Evolutionary conservation across 2,329 filamentous ascomycete genomes (phyloP).

Genomic region (Microcyclospora tardicrescens): DNA sequence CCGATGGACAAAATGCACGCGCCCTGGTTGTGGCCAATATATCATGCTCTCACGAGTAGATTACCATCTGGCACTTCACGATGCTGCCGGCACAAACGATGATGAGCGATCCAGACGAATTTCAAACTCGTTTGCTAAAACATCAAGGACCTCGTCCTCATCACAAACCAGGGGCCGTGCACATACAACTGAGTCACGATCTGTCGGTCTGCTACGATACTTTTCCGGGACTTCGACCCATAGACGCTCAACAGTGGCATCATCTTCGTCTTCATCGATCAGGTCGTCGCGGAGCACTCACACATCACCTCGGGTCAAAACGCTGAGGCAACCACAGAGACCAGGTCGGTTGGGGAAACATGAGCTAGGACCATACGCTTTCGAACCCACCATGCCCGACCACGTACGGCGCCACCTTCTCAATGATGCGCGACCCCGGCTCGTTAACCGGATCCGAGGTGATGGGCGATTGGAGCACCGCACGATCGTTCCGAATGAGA

Average conservation of each 20-base stretch:
- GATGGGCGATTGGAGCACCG: conserved; percentile 30
- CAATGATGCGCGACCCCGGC: conserved; percentile 26
- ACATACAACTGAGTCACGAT: no score
- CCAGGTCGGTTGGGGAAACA: conserved; percentile 22
- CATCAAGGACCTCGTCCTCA: no score
- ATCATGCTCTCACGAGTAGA: conserved; percentile 30
- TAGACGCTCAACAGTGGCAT: no score
- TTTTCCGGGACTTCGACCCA: no score
- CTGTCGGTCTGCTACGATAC: no score
- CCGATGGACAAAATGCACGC: conserved; percentile 27
- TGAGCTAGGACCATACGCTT: conserved; percentile 36
- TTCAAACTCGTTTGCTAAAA: no score
- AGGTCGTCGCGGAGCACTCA: no score
- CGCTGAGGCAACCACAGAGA: no score
- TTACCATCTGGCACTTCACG: conserved; percentile 34
- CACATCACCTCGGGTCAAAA: no score
- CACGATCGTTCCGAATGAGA: conserved; percentile 32
- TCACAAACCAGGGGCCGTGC: no score
- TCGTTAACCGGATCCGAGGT: conserved; percentile 28
- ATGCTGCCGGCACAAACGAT: conserved; percentile 2
- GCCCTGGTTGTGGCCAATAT: conserved; percentile 30
- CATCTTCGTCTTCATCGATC: no score
- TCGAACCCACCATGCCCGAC: conserved; percentile 33
- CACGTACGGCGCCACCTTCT: conserved; percentile 30
- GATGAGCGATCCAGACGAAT: not conserved